Conservation (phyloP, 2,329 filamentous ascomycete genomes). For the Phialemonium atrogriseum region DNA sequence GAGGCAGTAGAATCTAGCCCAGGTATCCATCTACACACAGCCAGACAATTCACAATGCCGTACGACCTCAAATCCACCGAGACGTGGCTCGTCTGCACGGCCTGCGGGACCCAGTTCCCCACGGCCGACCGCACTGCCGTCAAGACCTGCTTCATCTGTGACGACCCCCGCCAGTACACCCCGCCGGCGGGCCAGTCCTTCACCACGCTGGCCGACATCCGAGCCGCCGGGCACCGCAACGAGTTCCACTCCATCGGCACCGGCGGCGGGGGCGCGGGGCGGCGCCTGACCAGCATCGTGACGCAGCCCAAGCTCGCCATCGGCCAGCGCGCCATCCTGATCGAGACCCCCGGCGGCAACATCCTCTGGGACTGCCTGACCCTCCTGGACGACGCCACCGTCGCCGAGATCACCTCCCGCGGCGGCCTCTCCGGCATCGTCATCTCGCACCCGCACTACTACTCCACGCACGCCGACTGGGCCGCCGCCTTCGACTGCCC, state of each 20-base stretch:
- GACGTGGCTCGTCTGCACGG: slow-evolving; percentile 59
- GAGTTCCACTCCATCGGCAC: slow-evolving; percentile 36
- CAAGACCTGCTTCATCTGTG: slow-evolving; percentile 60
- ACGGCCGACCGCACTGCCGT: slow-evolving; percentile 36
- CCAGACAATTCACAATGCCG: background rate
- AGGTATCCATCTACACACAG: too few species aligned
- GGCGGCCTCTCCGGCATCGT: slow-evolving; percentile 65
- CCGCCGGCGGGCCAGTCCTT: slow-evolving; percentile 57
- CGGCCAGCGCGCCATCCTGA: slow-evolving; percentile 64
- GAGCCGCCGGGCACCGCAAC: slow-evolving; percentile 39
- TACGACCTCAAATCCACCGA: too few species aligned
- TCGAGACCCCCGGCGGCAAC: slow-evolving; percentile 59
- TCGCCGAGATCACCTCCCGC: slow-evolving; percentile 44
- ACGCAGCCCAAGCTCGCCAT: slow-evolving; percentile 59
- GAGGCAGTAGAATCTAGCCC: too few species aligned
- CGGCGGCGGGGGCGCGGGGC: too few species aligned
- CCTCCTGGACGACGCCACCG: slow-evolving; percentile 57
- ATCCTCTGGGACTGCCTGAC: slow-evolving; percentile 74
- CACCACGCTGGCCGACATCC: slow-evolving; percentile 46
- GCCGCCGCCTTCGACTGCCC: slow-evolving; percentile 58
- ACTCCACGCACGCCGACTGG: slow-evolving; percentile 70
- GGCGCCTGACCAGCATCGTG: slow-evolving; percentile 35
- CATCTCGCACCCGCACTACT: slow-evolving; percentile 78
- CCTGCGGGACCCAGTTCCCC: slow-evolving; percentile 65
- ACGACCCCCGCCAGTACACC: slow-evolving; percentile 65